Conservation (phyloP, 1,139 yeast genomes). For the Blastobotrys raffinosifermentans region DNA sequence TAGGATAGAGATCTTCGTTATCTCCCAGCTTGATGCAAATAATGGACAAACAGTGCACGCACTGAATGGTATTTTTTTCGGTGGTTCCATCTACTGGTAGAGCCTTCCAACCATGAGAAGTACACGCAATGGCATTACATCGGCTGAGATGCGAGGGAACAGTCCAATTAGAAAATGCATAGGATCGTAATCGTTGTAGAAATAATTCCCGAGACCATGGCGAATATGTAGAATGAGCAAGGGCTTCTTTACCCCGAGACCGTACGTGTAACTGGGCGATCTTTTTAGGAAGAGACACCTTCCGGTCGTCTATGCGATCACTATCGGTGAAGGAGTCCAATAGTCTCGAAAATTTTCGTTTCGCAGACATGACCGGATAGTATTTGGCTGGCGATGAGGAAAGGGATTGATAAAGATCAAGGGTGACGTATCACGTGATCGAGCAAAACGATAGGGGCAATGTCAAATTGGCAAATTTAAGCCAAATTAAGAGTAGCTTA, state of each 20-base stretch:
- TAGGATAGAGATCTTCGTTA: constrained; percentile 10
- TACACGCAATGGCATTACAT: constrained; percentile 17
- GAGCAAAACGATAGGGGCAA: too few species aligned
- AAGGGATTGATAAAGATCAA: too few species aligned
- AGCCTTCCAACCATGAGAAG: constrained; percentile 19
- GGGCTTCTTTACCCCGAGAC: neutral
- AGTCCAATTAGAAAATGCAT: constrained; percentile 16
- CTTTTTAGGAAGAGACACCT: too few species aligned
- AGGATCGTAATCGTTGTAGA: constrained; percentile 17
- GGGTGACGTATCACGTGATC: too few species aligned
- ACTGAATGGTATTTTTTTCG: constrained; percentile 16
- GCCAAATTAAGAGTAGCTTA: too few species aligned
- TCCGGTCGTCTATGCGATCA: neutral
- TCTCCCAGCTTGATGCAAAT: constrained; percentile 16
- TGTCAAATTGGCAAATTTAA: too few species aligned
- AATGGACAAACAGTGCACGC: constrained; percentile 15
- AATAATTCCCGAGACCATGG: constrained; percentile 22
- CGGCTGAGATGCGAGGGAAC: constrained; percentile 13
- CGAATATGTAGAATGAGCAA: constrained; percentile 11
- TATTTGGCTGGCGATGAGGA: too few species aligned
- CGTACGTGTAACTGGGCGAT: too few species aligned
- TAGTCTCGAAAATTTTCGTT: constrained; percentile 1
- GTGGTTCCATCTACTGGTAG: constrained; percentile 6
- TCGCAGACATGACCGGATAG: neutral
- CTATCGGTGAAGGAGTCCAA: neutral